Evolutionary conservation across 148 eudicot genomes (phyloP).

Genomic region (Amaranthus palmeri): DNA sequence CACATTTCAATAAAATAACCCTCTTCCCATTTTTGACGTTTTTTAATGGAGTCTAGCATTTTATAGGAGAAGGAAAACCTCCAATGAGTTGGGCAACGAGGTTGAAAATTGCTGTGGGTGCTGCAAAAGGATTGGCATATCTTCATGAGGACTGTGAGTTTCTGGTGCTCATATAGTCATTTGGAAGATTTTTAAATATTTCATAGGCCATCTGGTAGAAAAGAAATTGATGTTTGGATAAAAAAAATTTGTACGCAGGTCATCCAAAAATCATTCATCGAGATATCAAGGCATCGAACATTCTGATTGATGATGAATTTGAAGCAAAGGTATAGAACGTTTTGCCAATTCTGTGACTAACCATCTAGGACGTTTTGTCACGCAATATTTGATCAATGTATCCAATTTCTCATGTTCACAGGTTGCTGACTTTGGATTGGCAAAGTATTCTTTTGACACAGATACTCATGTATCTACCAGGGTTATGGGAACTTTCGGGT

Average conservation of each 20-base stretch:
- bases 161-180: not conserved
- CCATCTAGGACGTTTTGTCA: too few species aligned
- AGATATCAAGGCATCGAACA: constrained; percentile 79
- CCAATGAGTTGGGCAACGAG: constrained; percentile 57
- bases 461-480: too few species aligned
- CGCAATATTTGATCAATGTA: too few species aligned
- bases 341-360: too few species aligned
- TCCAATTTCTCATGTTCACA: too few species aligned
- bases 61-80: constrained; percentile 44
- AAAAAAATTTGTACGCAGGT: constrained; percentile 38
- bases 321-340: constrained; percentile 61
- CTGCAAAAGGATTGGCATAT: constrained; percentile 75
- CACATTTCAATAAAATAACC: not conserved
- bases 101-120: constrained; percentile 61
- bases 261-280: constrained; percentile 83
- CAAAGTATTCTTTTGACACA: too few species aligned
- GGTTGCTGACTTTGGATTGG: too few species aligned
- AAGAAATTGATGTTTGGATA: constrained; percentile 14
- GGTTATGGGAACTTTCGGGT: too few species aligned
- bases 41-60: constrained; percentile 6
- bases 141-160: constrained; percentile 77
- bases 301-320: constrained; percentile 64
- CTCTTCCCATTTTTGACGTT: not conserved
- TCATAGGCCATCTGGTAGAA: not conserved
- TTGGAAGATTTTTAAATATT: not conserved